Conservation (phyloP, 331 rosid species). For the Rosa hybrid region DNA sequence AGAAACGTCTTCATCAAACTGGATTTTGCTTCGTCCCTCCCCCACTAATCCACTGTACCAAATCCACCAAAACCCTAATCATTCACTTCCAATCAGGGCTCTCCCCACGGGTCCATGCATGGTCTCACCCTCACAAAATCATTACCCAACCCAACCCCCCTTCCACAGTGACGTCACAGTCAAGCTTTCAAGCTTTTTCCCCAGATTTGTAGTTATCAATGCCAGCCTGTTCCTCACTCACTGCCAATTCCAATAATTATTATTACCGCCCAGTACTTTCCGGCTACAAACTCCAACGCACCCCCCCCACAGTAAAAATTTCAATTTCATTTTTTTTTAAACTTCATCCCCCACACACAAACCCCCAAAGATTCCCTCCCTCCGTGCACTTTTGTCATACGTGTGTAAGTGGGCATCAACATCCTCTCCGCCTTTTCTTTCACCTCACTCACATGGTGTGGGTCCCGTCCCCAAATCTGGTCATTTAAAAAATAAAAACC, state of each 20-base stretch:
- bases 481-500: slow-evolving; percentile 42
- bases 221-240: not conserved
- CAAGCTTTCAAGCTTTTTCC: not conserved
- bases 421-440: not conserved
- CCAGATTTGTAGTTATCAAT: slow-evolving; percentile 2
- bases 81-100: not conserved
- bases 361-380: slow-evolving; percentile 63
- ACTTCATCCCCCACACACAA: slow-evolving; percentile 18
- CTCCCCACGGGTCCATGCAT: not conserved
- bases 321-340: not conserved
- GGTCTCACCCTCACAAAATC: not conserved
- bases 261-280: not conserved
- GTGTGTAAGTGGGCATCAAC: slow-evolving; percentile 54
- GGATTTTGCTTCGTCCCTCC: not conserved
- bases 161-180: not conserved
- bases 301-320: not conserved
- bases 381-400: slow-evolving; percentile 79
- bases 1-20: not conserved
- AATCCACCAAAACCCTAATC: not conserved
- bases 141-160: not conserved
- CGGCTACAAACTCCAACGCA: slow-evolving; percentile 12
- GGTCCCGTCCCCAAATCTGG: slow-evolving; percentile 59
- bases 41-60: not conserved
- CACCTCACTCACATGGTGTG: slow-evolving; percentile 56
- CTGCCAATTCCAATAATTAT: not conserved